These are phyloP conservation scores for Gillenia trifoliata DNA, from an alignment of 306 rosid species.

Conservation along the genomic window DNA sequence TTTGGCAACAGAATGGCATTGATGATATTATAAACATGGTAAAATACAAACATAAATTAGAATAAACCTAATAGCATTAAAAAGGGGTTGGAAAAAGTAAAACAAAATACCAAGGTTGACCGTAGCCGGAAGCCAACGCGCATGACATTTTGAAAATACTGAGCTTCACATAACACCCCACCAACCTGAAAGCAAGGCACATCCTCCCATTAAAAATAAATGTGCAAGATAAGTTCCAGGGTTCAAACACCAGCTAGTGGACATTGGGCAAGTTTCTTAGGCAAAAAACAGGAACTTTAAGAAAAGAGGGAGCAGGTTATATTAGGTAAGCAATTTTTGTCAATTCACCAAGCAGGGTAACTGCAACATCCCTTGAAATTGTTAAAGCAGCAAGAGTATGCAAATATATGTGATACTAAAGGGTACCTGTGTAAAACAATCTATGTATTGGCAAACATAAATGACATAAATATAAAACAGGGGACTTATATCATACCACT, in stretches of 20 bases:
- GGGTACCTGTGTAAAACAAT: neutral
- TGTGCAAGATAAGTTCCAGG: neutral
- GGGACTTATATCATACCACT: constrained; percentile 40
- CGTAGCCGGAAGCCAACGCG: constrained; percentile 83
- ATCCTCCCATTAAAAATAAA: neutral
- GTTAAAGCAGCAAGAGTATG: neutral
- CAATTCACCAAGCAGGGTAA: neutral
- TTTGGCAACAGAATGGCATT: neutral
- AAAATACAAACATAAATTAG: neutral
- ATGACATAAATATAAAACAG: neutral
- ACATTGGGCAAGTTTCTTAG: neutral
- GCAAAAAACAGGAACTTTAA: neutral
- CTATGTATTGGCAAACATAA: neutral
- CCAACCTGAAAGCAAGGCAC: constrained; percentile 36
- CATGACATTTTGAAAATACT: constrained; percentile 96
- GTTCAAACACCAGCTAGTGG: neutral
- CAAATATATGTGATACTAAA: neutral
- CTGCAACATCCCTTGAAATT: neutral
- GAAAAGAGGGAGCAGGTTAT: neutral
- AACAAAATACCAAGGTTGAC: constrained; percentile 67
- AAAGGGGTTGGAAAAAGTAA: neutral
- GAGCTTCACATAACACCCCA: constrained; percentile 93
- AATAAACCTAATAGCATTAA: neutral
- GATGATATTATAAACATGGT: neutral
- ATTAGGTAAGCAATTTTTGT: neutral